phyloP scores from a whole-genome alignment of 2,329 filamentous ascomycete species.

The Macroventuria anomochaeta region DNA sequence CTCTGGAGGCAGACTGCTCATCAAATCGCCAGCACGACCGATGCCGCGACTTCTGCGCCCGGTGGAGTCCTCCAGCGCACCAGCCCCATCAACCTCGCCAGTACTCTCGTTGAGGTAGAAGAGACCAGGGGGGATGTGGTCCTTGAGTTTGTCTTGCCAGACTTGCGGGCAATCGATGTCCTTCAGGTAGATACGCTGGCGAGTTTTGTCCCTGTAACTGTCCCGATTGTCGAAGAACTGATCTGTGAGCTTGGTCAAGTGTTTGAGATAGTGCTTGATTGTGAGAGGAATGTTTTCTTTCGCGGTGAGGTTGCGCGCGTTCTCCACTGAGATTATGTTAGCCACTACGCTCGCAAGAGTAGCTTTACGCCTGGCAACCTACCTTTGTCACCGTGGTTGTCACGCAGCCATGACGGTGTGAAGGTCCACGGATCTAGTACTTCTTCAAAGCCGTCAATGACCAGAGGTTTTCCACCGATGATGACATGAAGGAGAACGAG shows the following conservation, averaged over 20 bases:
- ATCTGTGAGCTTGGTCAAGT: constrained; percentile 81
- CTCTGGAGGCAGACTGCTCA: constrained; percentile 84
- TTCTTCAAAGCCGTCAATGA: constrained; percentile 87
- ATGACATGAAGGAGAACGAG: constrained; percentile 85
- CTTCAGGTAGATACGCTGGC: constrained; percentile 92
- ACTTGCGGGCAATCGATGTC: constrained; percentile 93
- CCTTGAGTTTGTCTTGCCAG: constrained; percentile 81
- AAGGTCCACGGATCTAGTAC: constrained; percentile 80
- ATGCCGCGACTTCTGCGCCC: constrained; percentile 62
- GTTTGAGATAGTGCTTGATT: constrained; percentile 86
- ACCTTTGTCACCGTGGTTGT: constrained; percentile 81
- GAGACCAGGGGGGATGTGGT: constrained; percentile 78
- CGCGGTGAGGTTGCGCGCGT: constrained; percentile 78
- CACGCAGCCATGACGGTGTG: constrained; percentile 78
- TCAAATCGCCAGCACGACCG: constrained; percentile 84
- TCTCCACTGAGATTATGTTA: constrained; percentile 67
- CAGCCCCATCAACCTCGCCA: constrained; percentile 62
- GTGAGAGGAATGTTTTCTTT: constrained; percentile 82
- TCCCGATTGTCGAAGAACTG: constrained; percentile 73
- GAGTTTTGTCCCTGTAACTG: constrained; percentile 78
- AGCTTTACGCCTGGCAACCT: constrained; percentile 36
- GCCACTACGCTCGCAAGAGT: constrained; percentile 28
- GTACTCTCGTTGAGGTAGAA: constrained; percentile 91
- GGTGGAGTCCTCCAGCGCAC: constrained; percentile 58
- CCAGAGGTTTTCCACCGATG: constrained; percentile 81